Conservation (phyloP, 768 basidiomycete species). For the Hortiboletus flavorubellus region DNA sequence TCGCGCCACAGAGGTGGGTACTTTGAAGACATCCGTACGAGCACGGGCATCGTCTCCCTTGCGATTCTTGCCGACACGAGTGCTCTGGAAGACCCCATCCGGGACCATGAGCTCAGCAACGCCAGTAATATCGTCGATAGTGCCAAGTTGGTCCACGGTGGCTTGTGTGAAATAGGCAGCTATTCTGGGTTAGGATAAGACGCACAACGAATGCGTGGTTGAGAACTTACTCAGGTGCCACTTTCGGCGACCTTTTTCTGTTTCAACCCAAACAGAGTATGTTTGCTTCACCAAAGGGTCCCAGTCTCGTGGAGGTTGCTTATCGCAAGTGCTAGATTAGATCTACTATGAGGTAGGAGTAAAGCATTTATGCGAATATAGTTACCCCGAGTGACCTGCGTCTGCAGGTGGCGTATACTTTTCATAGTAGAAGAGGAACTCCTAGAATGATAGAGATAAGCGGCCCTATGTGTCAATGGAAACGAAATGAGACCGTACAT, state of each 20-base stretch:
- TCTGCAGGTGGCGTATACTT: slow-evolving; percentile 54
- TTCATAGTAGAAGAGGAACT: slow-evolving; percentile 85
- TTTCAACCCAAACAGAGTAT: slow-evolving; percentile 75
- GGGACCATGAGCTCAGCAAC: slow-evolving; percentile 64
- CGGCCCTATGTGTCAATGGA: neutral
- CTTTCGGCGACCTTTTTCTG: slow-evolving; percentile 62
- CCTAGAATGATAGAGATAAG: slow-evolving; percentile 42
- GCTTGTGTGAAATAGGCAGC: slow-evolving; percentile 82
- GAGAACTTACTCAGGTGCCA: slow-evolving; percentile 74
- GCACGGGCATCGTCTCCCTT: slow-evolving; percentile 40
- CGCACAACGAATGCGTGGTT: neutral
- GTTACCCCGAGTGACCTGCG: slow-evolving; percentile 41
- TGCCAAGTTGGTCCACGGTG: slow-evolving; percentile 66
- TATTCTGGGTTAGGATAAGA: slow-evolving; percentile 34
- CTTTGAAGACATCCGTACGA: slow-evolving; percentile 31
- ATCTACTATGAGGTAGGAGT: slow-evolving; percentile 5
- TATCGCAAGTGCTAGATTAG: slow-evolving; percentile 37
- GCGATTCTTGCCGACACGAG: slow-evolving; percentile 50
- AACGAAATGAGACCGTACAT: slow-evolving; percentile 45
- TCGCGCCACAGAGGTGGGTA: slow-evolving; percentile 33
- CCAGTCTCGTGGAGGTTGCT: slow-evolving; percentile 57
- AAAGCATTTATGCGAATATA: slow-evolving; percentile 5
- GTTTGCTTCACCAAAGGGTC: slow-evolving; percentile 79
- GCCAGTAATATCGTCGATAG: slow-evolving; percentile 62
- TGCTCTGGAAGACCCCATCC: slow-evolving; percentile 64